Evolutionary conservation across 257 asterid genomes (phyloP), one percentile per base, ranked within the genome.

Genomic region (Jaltomata sinuosa): DNA sequence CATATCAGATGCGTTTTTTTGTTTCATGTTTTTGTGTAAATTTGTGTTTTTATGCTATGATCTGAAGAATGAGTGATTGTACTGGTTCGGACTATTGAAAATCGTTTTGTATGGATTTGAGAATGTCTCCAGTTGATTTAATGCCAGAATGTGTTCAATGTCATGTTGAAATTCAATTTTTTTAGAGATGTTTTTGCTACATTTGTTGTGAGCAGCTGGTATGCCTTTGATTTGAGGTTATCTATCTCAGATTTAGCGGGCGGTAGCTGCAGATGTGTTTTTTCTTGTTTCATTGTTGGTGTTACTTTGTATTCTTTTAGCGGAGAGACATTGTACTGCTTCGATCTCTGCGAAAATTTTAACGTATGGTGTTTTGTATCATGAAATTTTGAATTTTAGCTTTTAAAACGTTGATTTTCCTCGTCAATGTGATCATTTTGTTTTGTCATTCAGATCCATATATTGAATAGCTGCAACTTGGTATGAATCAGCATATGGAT

Each of bases 11-110:
- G 21, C 38, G 59, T 45, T 74, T 45, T 40, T 22, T 40, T 34
- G 8, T 34, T 68, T 68, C 49, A 68, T n/a, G 9, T 34, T 45
- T 74, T 22, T 71, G 15, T 74, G 80, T 3, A 27, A 74, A 25
- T 74, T 22, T 42, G 38, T 45, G 3, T 45, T 45, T n/a, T 72
- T 11, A 67, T 50, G 78, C 27, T 67, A 78, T 81, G 91, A 89
- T 83, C 87, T 83, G 83, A 34, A 45, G 69, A 83, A 83, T 16
- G 87, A 87, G 88, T 88, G 57, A 64, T 81, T 53, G 11, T 68
- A 31, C 83, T 16, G 45, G 27, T 53, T 42, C 8, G 11, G 11
- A 55, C 45, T 45, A 27, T 59, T 40, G 52, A 68, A 79, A 31
- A 22, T 52, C 45, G 81, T 74, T 45, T 45, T 85, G 68, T 59